A percentile compares a stretch with the other conserved stretches of the same genome.
Evolutionary conservation across 2,329 filamentous ascomycete species (phyloP).

Genomic region (Exserohilum turcica): DNA sequence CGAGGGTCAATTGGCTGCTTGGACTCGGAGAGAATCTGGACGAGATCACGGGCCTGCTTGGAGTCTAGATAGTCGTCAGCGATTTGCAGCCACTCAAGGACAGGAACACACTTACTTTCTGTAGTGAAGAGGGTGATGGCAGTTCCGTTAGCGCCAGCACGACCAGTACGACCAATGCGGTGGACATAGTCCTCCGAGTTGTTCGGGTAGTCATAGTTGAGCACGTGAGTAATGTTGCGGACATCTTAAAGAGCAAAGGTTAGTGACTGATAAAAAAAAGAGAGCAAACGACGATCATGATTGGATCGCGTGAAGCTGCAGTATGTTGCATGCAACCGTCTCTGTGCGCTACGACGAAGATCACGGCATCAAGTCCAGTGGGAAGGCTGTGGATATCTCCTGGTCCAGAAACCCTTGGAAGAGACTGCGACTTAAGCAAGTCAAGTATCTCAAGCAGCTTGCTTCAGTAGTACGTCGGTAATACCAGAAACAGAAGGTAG

Average conservation of each 20-base stretch:
- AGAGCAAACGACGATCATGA: slow-evolving; percentile 57
- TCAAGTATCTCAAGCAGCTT: slow-evolving; percentile 74
- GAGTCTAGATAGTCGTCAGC: slow-evolving; percentile 52
- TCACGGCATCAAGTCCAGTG: slow-evolving; percentile 53
- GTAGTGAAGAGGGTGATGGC: slow-evolving; percentile 99
- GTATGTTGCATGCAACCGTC: slow-evolving; percentile 60
- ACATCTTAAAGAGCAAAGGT: slow-evolving; percentile 90
- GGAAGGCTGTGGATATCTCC: slow-evolving; percentile 61
- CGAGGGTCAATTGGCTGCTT: slow-evolving; percentile 98
- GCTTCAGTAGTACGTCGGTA: slow-evolving; percentile 70
- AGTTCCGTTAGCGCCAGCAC: slow-evolving; percentile 85
- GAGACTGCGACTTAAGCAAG: slow-evolving; percentile 70
- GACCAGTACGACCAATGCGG: slow-evolving; percentile 70
- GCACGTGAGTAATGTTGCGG: slow-evolving; percentile 99
- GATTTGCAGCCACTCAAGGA: not conserved
- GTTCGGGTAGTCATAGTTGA: slow-evolving; percentile 99
- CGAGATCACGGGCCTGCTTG: slow-evolving; percentile 86
- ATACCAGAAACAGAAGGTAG: slow-evolving; percentile 72
- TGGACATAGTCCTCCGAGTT: slow-evolving; percentile 76
- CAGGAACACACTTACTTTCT: slow-evolving; percentile 76
- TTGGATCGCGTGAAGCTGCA: slow-evolving; percentile 64
- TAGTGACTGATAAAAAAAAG: slow-evolving; percentile 67
- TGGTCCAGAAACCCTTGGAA: slow-evolving; percentile 72
- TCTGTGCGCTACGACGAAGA: slow-evolving; percentile 57
- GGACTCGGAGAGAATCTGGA: slow-evolving; percentile 88